phyloP scores from a whole-genome alignment of 2,329 filamentous ascomycete species.

The Didymella segeticola region DNA sequence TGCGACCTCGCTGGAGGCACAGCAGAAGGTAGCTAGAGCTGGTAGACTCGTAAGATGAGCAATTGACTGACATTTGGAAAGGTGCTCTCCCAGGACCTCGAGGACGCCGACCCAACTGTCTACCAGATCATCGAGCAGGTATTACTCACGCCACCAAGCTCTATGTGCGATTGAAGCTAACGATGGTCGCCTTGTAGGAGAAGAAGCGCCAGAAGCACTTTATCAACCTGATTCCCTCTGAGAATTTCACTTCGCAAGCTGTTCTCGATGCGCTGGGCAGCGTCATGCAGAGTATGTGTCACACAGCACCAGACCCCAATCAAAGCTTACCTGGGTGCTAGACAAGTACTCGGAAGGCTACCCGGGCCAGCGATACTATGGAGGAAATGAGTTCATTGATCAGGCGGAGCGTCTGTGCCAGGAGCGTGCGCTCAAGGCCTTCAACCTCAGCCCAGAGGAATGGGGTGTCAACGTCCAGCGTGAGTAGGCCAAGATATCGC shows the following conservation, averaged over 20 bases:
- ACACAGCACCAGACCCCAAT: slow-evolving; percentile 67
- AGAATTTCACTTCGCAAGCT: slow-evolving; percentile 98
- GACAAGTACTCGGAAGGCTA: slow-evolving; percentile 99
- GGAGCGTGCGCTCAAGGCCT: slow-evolving; percentile 87
- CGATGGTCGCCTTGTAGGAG: slow-evolving; percentile 65
- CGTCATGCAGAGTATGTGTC: slow-evolving; percentile 52
- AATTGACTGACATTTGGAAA: slow-evolving; percentile 49
- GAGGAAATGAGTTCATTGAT: slow-evolving; percentile 98
- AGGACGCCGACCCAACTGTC: slow-evolving; percentile 85
- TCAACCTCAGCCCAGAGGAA: slow-evolving; percentile 82
- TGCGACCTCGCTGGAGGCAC: slow-evolving; percentile 53
- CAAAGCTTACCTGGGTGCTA: slow-evolving; percentile 51
- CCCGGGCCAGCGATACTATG: slow-evolving; percentile 97
- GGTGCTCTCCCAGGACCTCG: slow-evolving; percentile 80
- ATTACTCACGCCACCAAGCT: slow-evolving; percentile 32
- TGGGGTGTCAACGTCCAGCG: slow-evolving; percentile 99
- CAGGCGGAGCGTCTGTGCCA: slow-evolving; percentile 95
- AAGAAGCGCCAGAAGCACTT: slow-evolving; percentile 97
- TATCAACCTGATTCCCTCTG: slow-evolving; percentile 98
- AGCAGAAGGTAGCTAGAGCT: slow-evolving; percentile 54
- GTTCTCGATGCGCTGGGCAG: slow-evolving; percentile 94
- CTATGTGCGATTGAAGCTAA: slow-evolving; percentile 21
- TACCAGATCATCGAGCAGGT: slow-evolving; percentile 93
- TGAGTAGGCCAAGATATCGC: slow-evolving; percentile 28
- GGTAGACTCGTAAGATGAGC: not conserved